Evolutionary conservation across 176 grass and related monocot species (phyloP).

Genomic region (Alopecurus myosuroides): DNA sequence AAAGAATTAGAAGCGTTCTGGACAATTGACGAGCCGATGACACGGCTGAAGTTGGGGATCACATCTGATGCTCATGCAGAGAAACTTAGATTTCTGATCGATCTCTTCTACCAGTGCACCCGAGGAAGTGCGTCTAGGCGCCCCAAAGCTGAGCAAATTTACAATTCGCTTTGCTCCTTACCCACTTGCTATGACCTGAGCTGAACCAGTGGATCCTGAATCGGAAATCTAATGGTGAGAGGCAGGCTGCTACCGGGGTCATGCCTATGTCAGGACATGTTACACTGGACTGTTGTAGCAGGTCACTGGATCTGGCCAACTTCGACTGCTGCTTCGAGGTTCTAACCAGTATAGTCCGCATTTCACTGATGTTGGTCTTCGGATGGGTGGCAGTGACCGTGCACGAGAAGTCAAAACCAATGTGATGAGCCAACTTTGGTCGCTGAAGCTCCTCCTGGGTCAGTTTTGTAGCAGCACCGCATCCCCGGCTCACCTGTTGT

Average conservation of each 20-base stretch:
- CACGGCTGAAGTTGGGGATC: conserved; percentile 46
- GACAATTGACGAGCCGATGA: conserved; percentile 44
- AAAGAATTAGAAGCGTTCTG: conserved; percentile 76
- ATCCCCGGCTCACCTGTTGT: neutral
- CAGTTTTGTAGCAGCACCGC: conserved; percentile 14
- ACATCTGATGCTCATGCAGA: conserved; percentile 65
- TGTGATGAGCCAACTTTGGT: neutral
- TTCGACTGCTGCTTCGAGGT: neutral
- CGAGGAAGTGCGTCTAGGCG: conserved; percentile 54
- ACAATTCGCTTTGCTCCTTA: conserved; percentile 51
- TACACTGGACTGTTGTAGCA: neutral
- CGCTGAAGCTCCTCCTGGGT: neutral
- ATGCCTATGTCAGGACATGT: neutral
- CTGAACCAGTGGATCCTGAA: conserved; percentile 24
- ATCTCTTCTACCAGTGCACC: conserved; percentile 87
- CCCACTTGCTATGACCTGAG: conserved; percentile 40
- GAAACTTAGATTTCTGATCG: conserved; percentile 73
- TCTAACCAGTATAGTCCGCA: neutral
- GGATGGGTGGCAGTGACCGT: neutral
- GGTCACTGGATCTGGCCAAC: neutral
- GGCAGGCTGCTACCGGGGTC: neutral
- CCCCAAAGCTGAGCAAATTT: conserved; percentile 67
- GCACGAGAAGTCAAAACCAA: conserved; percentile 28
- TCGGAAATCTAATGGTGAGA: neutral
- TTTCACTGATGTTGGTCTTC: neutral